Base-by-base conservation (phyloP, 148 eudicot species). In the Cornus suecica region DNA sequence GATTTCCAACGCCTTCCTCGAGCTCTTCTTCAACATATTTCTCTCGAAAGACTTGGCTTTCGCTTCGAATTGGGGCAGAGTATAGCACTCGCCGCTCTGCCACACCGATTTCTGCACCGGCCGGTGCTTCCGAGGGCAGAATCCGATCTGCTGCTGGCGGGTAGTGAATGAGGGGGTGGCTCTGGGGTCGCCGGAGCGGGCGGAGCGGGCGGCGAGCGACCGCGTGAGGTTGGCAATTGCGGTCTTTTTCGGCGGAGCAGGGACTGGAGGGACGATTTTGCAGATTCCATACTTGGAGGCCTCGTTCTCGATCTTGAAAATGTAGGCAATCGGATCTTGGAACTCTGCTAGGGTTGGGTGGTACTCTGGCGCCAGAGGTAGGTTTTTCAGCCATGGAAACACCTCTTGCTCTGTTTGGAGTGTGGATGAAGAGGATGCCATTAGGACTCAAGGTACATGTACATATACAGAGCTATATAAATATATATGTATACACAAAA, bases 291-390 rank as follows among this genome's bases (percentile, higher is more conserved):
- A 95, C 63, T 83, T 80, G 4, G 97, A 89, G 27, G 99, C 99
- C 70, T 95, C 93, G 14, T 85, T 84, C 58, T 95, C 99, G 80
- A 95, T 95, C 83, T 92, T 95, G 78, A 87, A 93, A 73, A 94
- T 92, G 87, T 92, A 95, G 0, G 91, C 82, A 79, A 95, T 95
- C 66, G 99, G 99, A 86, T 95, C 99, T 83, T 89, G 88, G 76
- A 95, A 95, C 79, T 95, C 99, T 34, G 88, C 90, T 31, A 92
- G 76, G 51, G 92, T 89, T 52, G 99, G 99, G 78, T 92, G 93
- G 62, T 88, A 95, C 73, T 92, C 99, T 51, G 99, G 99, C 4
- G 99, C 99, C 31, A 85, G n/a, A 9, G 99, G 94, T 86, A 95
- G 88, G 79, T 88, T 83, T 86, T 92, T 95, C 4, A 95, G 82